A percentile compares a stretch with the other conserved stretches of the same genome.
Conservation (phyloP, 257 asterid genomes). For the Leonotis leonurus region DNA sequence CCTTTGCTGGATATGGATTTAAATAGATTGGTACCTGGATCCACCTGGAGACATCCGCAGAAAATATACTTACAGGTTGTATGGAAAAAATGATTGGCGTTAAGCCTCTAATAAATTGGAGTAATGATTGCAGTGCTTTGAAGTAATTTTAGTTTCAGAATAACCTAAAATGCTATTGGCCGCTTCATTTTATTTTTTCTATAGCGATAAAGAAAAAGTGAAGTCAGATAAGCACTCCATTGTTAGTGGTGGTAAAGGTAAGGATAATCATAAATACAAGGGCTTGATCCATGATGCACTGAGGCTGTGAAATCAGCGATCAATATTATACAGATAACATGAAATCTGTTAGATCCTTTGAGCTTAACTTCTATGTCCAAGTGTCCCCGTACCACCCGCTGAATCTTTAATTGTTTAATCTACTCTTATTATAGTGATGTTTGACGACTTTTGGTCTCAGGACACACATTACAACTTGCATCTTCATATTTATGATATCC, state of each 20-base stretch:
- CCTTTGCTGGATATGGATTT: conserved; percentile 81
- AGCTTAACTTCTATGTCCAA: background rate
- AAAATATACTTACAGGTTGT: conserved; percentile 86
- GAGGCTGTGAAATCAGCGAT: conserved; percentile 1
- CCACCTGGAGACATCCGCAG: conserved; percentile 74
- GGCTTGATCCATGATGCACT: background rate
- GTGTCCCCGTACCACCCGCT: background rate
- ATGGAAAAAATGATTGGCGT: conserved; percentile 8
- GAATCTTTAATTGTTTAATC: conserved; percentile 1
- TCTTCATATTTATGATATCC: background rate
- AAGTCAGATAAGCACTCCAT: background rate
- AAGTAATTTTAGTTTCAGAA: background rate
- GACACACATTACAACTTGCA: background rate
- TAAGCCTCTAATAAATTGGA: background rate
- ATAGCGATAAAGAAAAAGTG: background rate
- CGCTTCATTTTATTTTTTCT: background rate
- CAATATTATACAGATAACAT: background rate
- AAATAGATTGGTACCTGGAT: conserved; percentile 69
- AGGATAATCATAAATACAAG: background rate
- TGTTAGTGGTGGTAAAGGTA: background rate
- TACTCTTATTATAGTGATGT: background rate
- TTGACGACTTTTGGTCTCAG: background rate
- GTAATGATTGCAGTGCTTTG: background rate
- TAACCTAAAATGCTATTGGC: background rate
- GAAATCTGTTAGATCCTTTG: background rate